These are phyloP conservation scores for Smallanthus sonchifolius DNA, from an alignment of 129 eudicot species.

Conservation along the genomic window DNA sequence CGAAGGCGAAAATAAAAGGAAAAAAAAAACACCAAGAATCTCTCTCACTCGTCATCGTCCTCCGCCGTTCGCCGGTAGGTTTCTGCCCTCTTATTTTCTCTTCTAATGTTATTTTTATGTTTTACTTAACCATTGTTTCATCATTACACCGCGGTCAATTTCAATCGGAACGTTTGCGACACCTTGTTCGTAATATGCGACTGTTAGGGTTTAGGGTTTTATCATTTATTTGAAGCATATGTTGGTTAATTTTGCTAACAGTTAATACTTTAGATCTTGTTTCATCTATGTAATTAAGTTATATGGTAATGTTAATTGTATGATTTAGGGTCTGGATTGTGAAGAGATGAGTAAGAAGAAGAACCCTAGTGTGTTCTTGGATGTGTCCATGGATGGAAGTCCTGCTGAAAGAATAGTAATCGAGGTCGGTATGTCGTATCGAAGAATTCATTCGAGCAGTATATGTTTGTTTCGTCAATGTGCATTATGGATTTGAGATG, in stretches of 20 bases:
- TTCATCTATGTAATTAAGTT: neutral
- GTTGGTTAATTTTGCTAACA: neutral
- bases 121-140: neutral
- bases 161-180: neutral
- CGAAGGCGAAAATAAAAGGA: neutral
- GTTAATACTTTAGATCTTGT: neutral
- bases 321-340: constrained; percentile 23
- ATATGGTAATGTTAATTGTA: constrained; percentile 4
- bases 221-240: neutral
- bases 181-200: neutral
- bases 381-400: constrained; percentile 58
- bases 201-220: constrained; percentile 33
- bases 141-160: neutral
- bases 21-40: constrained; percentile 3
- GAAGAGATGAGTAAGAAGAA: constrained; percentile 61
- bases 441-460: neutral
- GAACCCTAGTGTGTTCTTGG: constrained; percentile 82
- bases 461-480: neutral
- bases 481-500: neutral
- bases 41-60: neutral
- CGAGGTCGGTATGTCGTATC: constrained; percentile 47
- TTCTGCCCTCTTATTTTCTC: neutral
- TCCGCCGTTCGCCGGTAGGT: constrained; percentile 26
- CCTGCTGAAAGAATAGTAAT: constrained; percentile 58
- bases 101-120: neutral